A percentile compares a stretch with the other conserved stretches of the same genome.
Conservation (phyloP, 2,329 filamentous ascomycete species). For the Emericellopsis cladophorae region DNA sequence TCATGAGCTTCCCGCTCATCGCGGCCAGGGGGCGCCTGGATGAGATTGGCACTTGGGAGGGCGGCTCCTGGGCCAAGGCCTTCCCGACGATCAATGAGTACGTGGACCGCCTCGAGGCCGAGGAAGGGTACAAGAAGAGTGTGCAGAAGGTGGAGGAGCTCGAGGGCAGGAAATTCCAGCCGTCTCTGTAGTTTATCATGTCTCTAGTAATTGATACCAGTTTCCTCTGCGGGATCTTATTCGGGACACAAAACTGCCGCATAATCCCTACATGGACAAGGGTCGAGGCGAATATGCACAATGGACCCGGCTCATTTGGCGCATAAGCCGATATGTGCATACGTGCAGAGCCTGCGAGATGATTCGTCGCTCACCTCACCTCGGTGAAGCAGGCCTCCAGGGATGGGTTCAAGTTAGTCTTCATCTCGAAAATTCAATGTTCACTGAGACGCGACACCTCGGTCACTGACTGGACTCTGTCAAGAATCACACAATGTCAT, state of each 20-base stretch:
- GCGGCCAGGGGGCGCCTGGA: slow-evolving; percentile 25
- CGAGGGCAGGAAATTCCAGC: slow-evolving; percentile 22
- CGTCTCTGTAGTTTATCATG: neutral
- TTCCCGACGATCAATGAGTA: slow-evolving; percentile 35
- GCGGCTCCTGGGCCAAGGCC: slow-evolving; percentile 20
- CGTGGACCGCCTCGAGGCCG: slow-evolving; percentile 26
- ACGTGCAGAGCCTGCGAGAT: neutral
- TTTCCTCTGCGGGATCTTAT: no score
- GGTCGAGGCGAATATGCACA: no score
- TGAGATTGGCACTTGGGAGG: slow-evolving; percentile 26
- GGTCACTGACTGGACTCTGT: no score
- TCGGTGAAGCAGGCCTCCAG: neutral
- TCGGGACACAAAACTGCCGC: no score
- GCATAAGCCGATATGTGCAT: no score
- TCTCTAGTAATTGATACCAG: no score
- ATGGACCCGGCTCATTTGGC: no score
- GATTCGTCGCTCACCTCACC: neutral
- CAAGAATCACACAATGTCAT: neutral
- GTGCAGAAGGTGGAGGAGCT: slow-evolving; percentile 35
- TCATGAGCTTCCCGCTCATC: slow-evolving; percentile 40
- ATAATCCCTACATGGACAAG: no score
- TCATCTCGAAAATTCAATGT: no score
- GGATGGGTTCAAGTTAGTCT: no score
- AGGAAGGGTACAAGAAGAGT: slow-evolving; percentile 34
- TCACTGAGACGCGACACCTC: no score